These are phyloP conservation scores for Fusarium annulatum DNA, from an alignment of 2,329 filamentous ascomycete species.

Conservation along the genomic window DNA sequence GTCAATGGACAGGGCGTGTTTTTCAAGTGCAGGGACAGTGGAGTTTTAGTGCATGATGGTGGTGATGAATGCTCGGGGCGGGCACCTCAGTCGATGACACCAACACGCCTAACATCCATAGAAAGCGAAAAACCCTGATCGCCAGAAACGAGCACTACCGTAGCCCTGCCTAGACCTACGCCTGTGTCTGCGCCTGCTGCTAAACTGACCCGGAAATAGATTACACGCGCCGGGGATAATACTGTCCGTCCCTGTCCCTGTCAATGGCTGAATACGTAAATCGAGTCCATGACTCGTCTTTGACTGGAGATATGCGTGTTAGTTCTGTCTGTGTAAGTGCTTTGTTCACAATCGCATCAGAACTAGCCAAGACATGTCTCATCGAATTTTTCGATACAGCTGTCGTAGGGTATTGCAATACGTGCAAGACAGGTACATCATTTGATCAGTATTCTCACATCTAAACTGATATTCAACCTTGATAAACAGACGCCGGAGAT, in stretches of 20 bases:
- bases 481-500: conserved; percentile 22
- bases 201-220: conserved; percentile 33
- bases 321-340: background rate
- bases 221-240: conserved; percentile 29
- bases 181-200: background rate
- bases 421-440: background rate
- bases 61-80: background rate
- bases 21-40: background rate
- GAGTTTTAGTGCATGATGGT: conserved; percentile 14
- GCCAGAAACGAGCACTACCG: conserved; percentile 21
- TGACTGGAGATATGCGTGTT: background rate
- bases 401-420: background rate
- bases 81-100: conserved; percentile 23
- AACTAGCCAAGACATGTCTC: background rate
- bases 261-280: conserved; percentile 19
- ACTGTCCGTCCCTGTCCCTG: background rate
- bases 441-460: background rate
- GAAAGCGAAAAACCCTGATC: conserved; percentile 35
- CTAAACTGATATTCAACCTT: background rate
- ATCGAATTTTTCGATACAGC: background rate
- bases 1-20: conserved; percentile 5
- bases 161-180: background rate
- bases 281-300: conserved; percentile 9
- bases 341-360: conserved; percentile 21
- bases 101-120: background rate